phyloP scores from a whole-genome alignment of 345 rosid genomes.

The Combretum micranthum region DNA sequence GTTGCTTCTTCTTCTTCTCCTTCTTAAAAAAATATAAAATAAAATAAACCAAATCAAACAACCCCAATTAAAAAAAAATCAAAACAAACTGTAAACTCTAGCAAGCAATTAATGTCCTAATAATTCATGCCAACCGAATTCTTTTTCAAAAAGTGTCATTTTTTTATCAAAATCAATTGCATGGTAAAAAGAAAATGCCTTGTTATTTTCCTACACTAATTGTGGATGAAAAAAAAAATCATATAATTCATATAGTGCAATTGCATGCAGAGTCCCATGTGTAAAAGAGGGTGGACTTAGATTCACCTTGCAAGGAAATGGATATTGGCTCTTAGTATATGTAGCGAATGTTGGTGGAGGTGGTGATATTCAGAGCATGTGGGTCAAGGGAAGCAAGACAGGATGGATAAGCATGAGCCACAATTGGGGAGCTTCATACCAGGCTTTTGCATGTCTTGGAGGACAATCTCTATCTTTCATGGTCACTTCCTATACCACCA shows the following conservation, averaged over 20 bases:
- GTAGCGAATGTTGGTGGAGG: constrained; percentile 79
- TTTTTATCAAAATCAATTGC: no score
- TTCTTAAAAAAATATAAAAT: no score
- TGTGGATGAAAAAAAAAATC: neutral
- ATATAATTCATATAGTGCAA: no score
- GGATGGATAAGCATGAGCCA: constrained; percentile 84
- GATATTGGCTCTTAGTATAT: constrained; percentile 52
- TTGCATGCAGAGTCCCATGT: constrained; percentile 43
- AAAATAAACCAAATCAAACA: no score
- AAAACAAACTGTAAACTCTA: no score
- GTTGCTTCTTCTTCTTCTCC: no score
- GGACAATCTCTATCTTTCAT: constrained; percentile 77
- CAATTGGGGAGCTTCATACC: constrained; percentile 92
- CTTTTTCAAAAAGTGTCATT: no score
- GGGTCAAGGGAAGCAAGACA: constrained; percentile 66
- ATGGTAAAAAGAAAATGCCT: no score
- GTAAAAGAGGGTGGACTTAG: constrained; percentile 34
- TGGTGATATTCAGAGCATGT: constrained; percentile 43
- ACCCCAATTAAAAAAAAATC: no score
- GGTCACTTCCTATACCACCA: constrained; percentile 53
- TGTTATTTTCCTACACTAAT: no score
- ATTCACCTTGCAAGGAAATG: constrained; percentile 41
- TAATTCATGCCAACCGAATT: no score
- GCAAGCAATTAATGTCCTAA: no score
- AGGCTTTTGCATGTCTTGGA: constrained; percentile 62